Percentiles rank a stretch among this genome's conserved stretches.
Conservation (phyloP, 257 asterid species). For the Capsicum rhomboideum region DNA sequence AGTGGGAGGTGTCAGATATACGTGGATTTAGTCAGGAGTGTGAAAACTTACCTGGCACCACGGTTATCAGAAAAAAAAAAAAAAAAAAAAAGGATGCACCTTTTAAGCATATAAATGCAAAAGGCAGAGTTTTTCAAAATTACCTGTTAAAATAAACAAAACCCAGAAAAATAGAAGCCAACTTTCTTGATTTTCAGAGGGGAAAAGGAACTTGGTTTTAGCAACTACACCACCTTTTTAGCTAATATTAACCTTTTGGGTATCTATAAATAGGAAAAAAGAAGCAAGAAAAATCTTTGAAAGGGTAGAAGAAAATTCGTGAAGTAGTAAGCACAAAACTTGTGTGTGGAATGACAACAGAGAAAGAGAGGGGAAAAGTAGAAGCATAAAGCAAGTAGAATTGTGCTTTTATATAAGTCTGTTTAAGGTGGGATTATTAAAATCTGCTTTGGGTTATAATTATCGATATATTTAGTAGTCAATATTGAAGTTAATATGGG, state of each 20-base stretch:
- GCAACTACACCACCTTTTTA: not conserved
- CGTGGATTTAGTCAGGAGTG: too few species aligned
- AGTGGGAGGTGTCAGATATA: too few species aligned
- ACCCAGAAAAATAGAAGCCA: not conserved
- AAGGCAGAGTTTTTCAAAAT: not conserved
- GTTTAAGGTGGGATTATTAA: not conserved
- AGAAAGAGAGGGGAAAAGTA: not conserved
- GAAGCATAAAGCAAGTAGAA: not conserved
- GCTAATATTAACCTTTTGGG: not conserved
- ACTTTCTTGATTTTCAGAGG: conserved; percentile 4
- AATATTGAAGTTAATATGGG: not conserved
- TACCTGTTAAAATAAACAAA: not conserved
- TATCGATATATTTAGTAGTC: not conserved
- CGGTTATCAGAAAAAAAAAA: not conserved
- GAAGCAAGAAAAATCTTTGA: not conserved
- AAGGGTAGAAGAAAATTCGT: not conserved
- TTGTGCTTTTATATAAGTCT: not conserved
- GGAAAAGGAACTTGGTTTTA: not conserved
- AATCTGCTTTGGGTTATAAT: not conserved
- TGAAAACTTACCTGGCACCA: too few species aligned
- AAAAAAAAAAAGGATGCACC: not conserved
- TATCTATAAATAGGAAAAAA: not conserved
- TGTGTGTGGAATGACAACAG: not conserved
- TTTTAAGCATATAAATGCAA: not conserved
- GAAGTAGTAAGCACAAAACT: conserved; percentile 3